Base-by-base conservation (phyloP, 2,329 filamentous ascomycete genomes). In the Nigrospora oryzae region DNA sequence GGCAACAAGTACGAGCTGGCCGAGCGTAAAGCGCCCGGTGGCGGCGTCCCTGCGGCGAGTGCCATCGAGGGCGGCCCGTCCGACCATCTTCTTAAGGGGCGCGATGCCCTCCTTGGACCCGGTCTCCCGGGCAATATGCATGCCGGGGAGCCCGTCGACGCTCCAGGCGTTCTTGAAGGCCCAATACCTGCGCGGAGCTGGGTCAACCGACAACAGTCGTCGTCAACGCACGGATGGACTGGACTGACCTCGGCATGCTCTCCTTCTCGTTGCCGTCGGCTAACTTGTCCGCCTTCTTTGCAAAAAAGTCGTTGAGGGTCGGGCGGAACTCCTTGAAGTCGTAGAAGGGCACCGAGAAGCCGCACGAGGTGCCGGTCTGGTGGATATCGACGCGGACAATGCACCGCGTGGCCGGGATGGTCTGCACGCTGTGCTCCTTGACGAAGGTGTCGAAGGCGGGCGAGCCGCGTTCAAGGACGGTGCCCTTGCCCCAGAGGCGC, bases 61-160 rank as follows among this genome's bases (percentile, higher is more conserved):
- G 6, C 13, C 34, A 46, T 56, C 56, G 5, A 56, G 57, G 1
- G 63, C 60, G 19, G 56, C 15, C 1, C 59, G 60, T 0, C 66
- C 65, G 2, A 67, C 61, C 62, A 68, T 66, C 52, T 69, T 69
- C 50, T 60, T 56, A 3, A 64, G 46, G 1, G 66, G 65, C n/a
- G 52, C 49, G 31, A 69, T 57, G 2, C 54, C 48, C 33, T 64
- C 56, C 40, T 58, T 44, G 17, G 56, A 52, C 4, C 53, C 58
- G 2, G 57, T 56, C 47, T 57, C 56, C 30, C 60, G 48, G 1
- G 55, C 66, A 15, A 60, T 47, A 5, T 56, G 52, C 55, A 69
- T 62, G 0, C 59, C 64, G 0, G 65, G 65, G 0, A 69, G 54
- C 1, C 63, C 63, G 37, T 69, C 66, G 42, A 69, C 58, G 38